Percentiles rank a stretch among this genome's conserved stretches.
Evolutionary conservation across 768 basidiomycete genomes (phyloP).

Genomic region (Rubroboletus satanas): DNA sequence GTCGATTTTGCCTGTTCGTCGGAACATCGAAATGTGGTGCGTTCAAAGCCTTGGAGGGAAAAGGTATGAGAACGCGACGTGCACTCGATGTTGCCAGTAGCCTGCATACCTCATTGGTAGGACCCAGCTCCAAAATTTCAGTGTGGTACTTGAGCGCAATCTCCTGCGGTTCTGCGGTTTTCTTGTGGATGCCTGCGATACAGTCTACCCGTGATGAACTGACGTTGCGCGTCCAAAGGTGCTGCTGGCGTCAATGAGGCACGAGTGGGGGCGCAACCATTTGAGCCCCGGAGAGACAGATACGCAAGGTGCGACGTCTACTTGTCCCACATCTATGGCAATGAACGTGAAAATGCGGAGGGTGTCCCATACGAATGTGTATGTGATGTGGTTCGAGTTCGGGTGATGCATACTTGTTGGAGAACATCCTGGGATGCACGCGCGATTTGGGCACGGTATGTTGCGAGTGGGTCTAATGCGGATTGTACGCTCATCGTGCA

Average conservation of each 20-base stretch:
- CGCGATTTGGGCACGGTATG: too few relatives aligned
- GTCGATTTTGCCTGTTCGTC: not conserved
- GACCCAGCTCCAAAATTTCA: too few relatives aligned
- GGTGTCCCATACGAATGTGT: too few relatives aligned
- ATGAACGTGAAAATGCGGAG: too few relatives aligned
- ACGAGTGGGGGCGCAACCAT: not conserved
- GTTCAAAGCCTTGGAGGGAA: not conserved
- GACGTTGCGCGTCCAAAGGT: not conserved
- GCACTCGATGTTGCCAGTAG: not conserved
- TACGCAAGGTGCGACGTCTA: too few relatives aligned
- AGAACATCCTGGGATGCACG: too few relatives aligned
- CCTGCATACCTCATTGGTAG: not conserved
- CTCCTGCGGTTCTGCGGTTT: too few relatives aligned
- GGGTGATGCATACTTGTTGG: too few relatives aligned
- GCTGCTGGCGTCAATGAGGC: conserved; percentile 13
- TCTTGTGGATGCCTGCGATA: not conserved
- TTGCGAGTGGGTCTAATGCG: not conserved
- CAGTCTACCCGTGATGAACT: not conserved
- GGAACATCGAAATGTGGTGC: not conserved
- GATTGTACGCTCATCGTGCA: not conserved
- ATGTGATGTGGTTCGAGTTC: too few relatives aligned
- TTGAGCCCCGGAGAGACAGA: not conserved
- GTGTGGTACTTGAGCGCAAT: not conserved
- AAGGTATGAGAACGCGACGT: not conserved
- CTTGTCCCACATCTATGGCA: too few relatives aligned